Evolutionary conservation across 2,329 filamentous ascomycete genomes (phyloP).

Genomic region (Fusarium vanettenii): DNA sequence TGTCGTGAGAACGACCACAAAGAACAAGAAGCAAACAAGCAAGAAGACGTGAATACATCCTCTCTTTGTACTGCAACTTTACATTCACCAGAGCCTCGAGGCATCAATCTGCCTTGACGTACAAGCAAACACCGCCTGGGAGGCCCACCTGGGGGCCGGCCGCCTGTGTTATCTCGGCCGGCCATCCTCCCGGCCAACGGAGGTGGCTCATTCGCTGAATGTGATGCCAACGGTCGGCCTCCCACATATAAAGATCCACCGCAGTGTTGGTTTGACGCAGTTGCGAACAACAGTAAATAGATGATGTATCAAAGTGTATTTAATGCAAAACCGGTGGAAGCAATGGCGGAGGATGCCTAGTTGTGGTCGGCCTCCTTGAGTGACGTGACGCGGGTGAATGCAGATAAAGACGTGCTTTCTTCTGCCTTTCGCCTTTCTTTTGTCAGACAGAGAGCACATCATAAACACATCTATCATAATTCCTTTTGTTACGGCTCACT

Average conservation of each 20-base stretch:
- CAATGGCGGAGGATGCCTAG: not conserved
- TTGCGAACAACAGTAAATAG: not conserved
- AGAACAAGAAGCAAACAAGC: not conserved
- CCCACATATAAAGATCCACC: slow-evolving; percentile 20
- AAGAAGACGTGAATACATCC: not conserved
- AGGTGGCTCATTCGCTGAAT: slow-evolving; percentile 18
- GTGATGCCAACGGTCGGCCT: slow-evolving; percentile 31
- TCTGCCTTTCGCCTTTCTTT: not conserved
- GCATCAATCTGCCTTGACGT: slow-evolving; percentile 13
- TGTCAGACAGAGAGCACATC: not conserved
- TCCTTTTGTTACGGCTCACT: not conserved
- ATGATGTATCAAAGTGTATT: slow-evolving; percentile 25
- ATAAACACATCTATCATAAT: not conserved
- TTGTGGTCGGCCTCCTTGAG: not conserved
- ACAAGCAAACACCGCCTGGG: slow-evolving; percentile 9
- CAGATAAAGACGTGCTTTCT: slow-evolving; percentile 1
- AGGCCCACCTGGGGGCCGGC: not conserved
- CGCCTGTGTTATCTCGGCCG: not conserved
- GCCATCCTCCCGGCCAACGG: slow-evolving; percentile 2
- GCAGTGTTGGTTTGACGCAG: slow-evolving; percentile 15
- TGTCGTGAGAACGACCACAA: not conserved
- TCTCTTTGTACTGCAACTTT: slow-evolving; percentile 22
- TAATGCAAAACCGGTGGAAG: slow-evolving; percentile 12
- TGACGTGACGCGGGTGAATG: not conserved
- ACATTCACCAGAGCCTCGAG: not conserved